Evolutionary conservation across 257 asterid genomes (phyloP).

Genomic region (Fraxinus cuspidata): DNA sequence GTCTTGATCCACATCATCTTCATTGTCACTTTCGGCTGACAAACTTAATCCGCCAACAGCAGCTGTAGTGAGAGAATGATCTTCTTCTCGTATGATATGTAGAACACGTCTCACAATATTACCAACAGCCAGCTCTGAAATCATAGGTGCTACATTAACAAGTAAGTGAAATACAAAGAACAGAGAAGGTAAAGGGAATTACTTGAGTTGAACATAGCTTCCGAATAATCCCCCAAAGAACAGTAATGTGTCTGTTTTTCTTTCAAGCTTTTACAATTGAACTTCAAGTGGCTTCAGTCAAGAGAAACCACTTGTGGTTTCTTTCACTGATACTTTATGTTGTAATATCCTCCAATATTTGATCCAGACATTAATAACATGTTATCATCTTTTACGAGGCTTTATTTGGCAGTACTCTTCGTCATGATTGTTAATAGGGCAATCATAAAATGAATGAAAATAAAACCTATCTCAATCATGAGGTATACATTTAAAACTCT

Average conservation of each 20-base stretch:
- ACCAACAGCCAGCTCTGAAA: constrained; percentile 95
- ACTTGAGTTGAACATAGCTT: constrained; percentile 13
- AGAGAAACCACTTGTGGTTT: not conserved
- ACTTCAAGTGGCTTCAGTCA: not conserved
- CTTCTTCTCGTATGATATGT: constrained; percentile 96
- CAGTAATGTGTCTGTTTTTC: constrained; percentile 2
- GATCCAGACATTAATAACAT: not conserved
- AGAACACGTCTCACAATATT: constrained; percentile 92
- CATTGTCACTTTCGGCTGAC: constrained; percentile 84
- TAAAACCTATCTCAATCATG: not conserved
- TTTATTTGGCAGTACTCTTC: constrained; percentile 1
- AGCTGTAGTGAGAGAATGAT: constrained; percentile 77
- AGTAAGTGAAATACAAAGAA: constrained; percentile 26
- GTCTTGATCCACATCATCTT: constrained; percentile 54
- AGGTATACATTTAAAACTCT: not conserved
- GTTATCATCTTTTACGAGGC: no score
- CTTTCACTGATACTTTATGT: constrained; percentile 6
- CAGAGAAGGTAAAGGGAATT: constrained; percentile 18
- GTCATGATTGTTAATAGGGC: not conserved
- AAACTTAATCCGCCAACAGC: constrained; percentile 78
- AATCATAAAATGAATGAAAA: not conserved
- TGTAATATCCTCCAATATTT: constrained; percentile 7
- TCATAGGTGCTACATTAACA: constrained; percentile 32
- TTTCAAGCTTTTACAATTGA: constrained; percentile 3
- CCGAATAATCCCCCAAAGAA: constrained; percentile 19